Evolutionary conservation across 1,139 yeast species (phyloP).

Genomic region (Pneumocystis oryctolagi): DNA sequence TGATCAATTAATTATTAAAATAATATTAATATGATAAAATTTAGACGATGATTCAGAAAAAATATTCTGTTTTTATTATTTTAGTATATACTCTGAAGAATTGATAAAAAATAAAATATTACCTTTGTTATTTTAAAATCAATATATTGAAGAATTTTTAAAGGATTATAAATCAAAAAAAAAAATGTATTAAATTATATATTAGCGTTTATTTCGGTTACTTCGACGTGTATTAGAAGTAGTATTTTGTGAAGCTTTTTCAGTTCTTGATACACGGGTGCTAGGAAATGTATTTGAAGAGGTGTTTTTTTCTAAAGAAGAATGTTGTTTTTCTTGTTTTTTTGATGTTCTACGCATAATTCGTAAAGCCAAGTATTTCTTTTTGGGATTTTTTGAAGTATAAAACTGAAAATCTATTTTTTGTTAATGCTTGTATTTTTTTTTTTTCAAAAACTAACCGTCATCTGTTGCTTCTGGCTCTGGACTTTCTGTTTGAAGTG

Average conservation of each 20-base stretch:
- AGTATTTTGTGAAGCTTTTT: not conserved
- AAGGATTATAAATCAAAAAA: not conserved
- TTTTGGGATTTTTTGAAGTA: not conserved
- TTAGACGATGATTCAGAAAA: too few relatives aligned
- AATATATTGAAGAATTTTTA: too few relatives aligned
- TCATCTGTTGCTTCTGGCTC: not conserved
- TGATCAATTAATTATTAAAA: not conserved
- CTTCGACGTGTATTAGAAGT: not conserved
- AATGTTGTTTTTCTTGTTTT: not conserved
- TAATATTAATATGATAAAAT: too few relatives aligned
- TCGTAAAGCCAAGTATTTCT: not conserved
- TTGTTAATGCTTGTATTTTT: not conserved
- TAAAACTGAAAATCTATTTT: not conserved
- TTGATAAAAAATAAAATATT: too few relatives aligned
- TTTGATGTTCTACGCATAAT: not conserved
- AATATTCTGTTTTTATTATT: too few relatives aligned
- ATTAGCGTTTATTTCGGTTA: not conserved
- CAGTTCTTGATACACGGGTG: not conserved
- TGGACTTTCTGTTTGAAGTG: not conserved
- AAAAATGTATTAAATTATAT: not conserved
- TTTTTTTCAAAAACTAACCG: not conserved
- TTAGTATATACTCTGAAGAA: too few relatives aligned
- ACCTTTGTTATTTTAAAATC: too few relatives aligned
- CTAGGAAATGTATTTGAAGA: not conserved
- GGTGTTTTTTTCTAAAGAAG: not conserved